Evolutionary conservation across 2,329 filamentous ascomycete genomes (phyloP).

Genomic region (Tolypocladium sp.): DNA sequence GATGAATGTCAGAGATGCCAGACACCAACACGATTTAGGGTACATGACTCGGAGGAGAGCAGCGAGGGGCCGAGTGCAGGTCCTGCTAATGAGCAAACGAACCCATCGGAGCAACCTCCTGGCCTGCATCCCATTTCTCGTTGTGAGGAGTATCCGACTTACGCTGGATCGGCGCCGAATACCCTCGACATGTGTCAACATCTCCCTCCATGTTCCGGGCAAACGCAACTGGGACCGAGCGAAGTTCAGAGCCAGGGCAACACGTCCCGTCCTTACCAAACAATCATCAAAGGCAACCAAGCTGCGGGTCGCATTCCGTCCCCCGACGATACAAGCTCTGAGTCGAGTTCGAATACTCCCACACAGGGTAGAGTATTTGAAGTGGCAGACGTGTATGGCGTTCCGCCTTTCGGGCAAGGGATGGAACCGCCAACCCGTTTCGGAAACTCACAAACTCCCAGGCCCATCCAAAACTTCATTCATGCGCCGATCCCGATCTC

Average conservation of each 20-base stretch:
- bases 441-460: background rate
- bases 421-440: background rate
- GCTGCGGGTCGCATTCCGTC: background rate
- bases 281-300: background rate
- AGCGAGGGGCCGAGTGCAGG: background rate
- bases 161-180: background rate
- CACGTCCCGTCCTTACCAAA: background rate
- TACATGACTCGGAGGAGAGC: no score
- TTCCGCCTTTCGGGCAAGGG: background rate
- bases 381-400: background rate
- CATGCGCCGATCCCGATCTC: slow-evolving; percentile 8
- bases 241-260: background rate
- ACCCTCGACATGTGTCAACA: background rate
- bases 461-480: background rate
- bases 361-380: background rate
- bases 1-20: slow-evolving; percentile 1
- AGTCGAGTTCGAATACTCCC: background rate
- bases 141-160: slow-evolving; percentile 1
- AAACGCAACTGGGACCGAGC: background rate
- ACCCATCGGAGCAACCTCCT: background rate
- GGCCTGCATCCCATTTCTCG: background rate
- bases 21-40: background rate
- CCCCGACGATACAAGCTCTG: background rate
- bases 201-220: no score
- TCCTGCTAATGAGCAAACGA: background rate